Conservation (phyloP, 257 asterid genomes). For the Capsicum rhomboideum region DNA sequence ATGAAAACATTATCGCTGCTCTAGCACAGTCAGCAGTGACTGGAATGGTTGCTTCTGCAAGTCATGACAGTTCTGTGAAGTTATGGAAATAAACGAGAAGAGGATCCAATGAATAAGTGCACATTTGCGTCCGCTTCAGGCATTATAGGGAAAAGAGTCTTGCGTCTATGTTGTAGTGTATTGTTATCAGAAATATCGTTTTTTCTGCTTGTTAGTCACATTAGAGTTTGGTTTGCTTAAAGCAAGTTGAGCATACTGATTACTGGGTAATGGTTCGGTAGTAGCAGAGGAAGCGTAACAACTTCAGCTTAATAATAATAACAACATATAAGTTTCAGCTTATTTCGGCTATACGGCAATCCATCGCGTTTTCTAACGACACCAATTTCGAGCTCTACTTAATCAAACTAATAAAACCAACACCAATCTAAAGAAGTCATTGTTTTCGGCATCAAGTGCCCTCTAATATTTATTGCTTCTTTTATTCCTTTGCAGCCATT, state of each 20-base stretch:
- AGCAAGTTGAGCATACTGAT: slow-evolving; percentile 2
- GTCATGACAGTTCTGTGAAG: slow-evolving; percentile 92
- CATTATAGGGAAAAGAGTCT: neutral
- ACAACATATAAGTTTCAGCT: neutral
- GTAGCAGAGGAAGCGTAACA: neutral
- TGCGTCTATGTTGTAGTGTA: neutral
- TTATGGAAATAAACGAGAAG: slow-evolving; percentile 59
- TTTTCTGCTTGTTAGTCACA: neutral
- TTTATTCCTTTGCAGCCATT: too few relatives aligned
- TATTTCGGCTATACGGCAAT: neutral
- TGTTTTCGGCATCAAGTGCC: neutral
- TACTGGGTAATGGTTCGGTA: neutral
- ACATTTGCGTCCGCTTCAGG: neutral
- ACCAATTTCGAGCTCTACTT: neutral
- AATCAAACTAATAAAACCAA: neutral
- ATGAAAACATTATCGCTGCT: slow-evolving; percentile 68
- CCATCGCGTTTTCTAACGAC: neutral
- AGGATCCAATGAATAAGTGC: neutral
- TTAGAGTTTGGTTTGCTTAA: slow-evolving; percentile 2
- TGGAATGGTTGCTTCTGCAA: slow-evolving; percentile 95
- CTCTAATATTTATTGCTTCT: too few relatives aligned
- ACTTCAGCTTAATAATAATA: neutral
- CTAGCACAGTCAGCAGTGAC: slow-evolving; percentile 79
- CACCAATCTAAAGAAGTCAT: neutral
- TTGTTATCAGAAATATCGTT: neutral